Evolutionary conservation across 345 rosid species (phyloP), one percentile per base, ranked within the genome.

Genomic region (Carallia brachiata): DNA sequence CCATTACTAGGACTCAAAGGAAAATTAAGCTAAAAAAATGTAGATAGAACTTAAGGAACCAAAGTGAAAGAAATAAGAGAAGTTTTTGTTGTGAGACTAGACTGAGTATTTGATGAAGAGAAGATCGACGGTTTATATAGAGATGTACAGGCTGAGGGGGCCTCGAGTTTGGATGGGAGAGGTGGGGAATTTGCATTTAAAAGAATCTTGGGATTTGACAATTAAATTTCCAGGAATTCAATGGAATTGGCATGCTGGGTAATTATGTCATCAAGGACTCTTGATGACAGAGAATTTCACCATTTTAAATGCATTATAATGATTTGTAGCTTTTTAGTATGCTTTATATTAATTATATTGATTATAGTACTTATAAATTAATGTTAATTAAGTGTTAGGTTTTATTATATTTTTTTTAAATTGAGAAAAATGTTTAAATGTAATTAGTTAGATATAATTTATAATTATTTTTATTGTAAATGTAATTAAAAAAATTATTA

Each of bases 71-170:
- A 47, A 27, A 56, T 32, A 7, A 7, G 32, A 30, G 23, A 56
- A 30, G 13, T 27, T 68, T 3, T 44, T 44, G 50, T 5, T 13
- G 0, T 44, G 50, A 44, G 50, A 12, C 15, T 44, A 12, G 50
- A 44, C 3, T 10, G 58, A 44, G 74, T 44, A 5, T 63, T 37
- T 30, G 73, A 36, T 80, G 79, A 32, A 72, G 64, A 75, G 57
- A 71, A 52, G 71, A 75, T 39, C 32, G 62, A 67, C 58, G 77
- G 70, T 36, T 77, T 85, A 73, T 83, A 85, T 83, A 84, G 76
- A 17, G 72, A 57, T 4, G 68, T 12, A 44, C 16, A 44, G 12
- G 16, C 44, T 44, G 67, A 52, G 62, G 55, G 30, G 36, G 71
- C 4, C 44, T 10, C 67, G 13, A 34, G 32, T 36, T n/a, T 44